Evolutionary conservation across 2,329 filamentous ascomycete genomes (phyloP).

Genomic region (Xylaria sp.): DNA sequence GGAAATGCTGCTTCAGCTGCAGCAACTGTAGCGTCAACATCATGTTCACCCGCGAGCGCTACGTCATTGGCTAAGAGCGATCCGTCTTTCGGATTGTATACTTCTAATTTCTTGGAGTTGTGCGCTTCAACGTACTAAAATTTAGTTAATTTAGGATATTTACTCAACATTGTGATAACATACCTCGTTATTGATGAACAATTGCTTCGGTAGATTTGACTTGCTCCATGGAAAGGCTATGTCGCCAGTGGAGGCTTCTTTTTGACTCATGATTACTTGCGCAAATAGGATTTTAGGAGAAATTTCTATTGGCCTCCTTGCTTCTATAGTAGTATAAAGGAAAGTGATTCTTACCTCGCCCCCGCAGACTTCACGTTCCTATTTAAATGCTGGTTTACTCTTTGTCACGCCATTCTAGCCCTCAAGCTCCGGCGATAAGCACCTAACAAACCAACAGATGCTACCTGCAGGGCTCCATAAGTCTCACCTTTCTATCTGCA

Average conservation of each 20-base stretch:
- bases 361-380: background rate
- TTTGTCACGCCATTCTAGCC: background rate
- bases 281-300: background rate
- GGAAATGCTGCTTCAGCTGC: slow-evolving; percentile 62
- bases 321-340: background rate
- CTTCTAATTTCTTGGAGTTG: slow-evolving; percentile 58
- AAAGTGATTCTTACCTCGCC: background rate
- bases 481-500: background rate
- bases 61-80: slow-evolving; percentile 62
- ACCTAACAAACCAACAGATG: background rate
- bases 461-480: background rate
- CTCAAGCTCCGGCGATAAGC: background rate
- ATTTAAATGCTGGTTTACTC: background rate
- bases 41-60: slow-evolving; percentile 56
- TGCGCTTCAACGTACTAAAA: slow-evolving; percentile 55
- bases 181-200: slow-evolving; percentile 55
- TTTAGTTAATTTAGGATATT: slow-evolving; percentile 2
- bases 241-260: background rate
- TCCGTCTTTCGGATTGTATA: slow-evolving; percentile 62
- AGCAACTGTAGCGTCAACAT: slow-evolving; percentile 61
- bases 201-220: slow-evolving; percentile 52
- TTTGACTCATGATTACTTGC: slow-evolving; percentile 14
- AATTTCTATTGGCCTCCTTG: too few species aligned
- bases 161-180: background rate
- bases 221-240: slow-evolving; percentile 46